Evolutionary conservation across 2,329 filamentous ascomycete genomes (phyloP).

Genomic region (Exophiala dermatitidis): DNA sequence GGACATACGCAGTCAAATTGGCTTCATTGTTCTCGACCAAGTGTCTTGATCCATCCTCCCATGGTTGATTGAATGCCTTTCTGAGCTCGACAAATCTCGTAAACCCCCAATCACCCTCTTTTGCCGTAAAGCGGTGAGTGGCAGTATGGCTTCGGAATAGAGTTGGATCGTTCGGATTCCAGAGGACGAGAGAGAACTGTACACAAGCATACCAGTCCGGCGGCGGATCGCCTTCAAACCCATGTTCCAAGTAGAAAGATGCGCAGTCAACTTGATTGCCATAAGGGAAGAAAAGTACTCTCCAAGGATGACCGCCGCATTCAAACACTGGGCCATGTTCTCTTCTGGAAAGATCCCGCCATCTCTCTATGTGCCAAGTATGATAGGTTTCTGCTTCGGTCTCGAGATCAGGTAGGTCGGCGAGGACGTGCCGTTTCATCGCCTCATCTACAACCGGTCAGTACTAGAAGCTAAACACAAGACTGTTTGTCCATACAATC

Average conservation of each 20-base stretch:
- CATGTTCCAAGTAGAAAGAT: slow-evolving; percentile 90
- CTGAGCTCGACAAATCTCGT: slow-evolving; percentile 89
- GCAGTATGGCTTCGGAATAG: slow-evolving; percentile 70
- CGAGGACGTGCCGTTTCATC: slow-evolving; percentile 74
- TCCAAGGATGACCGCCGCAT: slow-evolving; percentile 84
- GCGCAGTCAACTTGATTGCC: slow-evolving; percentile 91
- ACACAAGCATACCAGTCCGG: slow-evolving; percentile 96
- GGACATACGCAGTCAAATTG: slow-evolving; percentile 42
- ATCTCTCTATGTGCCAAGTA: slow-evolving; percentile 84
- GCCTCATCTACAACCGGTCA: slow-evolving; percentile 57
- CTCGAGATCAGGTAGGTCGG: slow-evolving; percentile 70
- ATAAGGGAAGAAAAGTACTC: slow-evolving; percentile 88
- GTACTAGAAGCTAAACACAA: slow-evolving; percentile 1
- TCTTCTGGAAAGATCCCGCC: slow-evolving; percentile 67
- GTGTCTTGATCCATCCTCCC: slow-evolving; percentile 60
- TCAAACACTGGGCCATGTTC: slow-evolving; percentile 84
- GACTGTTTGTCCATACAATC: slow-evolving; percentile 42
- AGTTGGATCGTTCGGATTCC: slow-evolving; percentile 88
- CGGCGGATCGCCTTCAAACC: slow-evolving; percentile 68
- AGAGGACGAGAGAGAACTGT: slow-evolving; percentile 88
- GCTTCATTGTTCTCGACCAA: slow-evolving; percentile 43
- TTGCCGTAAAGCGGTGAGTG: slow-evolving; percentile 92
- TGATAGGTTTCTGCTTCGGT: slow-evolving; percentile 66
- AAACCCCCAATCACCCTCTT: slow-evolving; percentile 97
- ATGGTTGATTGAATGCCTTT: slow-evolving; percentile 71